Conservation (phyloP, 2,329 filamentous ascomycete species). For the Beauveria varroae region DNA sequence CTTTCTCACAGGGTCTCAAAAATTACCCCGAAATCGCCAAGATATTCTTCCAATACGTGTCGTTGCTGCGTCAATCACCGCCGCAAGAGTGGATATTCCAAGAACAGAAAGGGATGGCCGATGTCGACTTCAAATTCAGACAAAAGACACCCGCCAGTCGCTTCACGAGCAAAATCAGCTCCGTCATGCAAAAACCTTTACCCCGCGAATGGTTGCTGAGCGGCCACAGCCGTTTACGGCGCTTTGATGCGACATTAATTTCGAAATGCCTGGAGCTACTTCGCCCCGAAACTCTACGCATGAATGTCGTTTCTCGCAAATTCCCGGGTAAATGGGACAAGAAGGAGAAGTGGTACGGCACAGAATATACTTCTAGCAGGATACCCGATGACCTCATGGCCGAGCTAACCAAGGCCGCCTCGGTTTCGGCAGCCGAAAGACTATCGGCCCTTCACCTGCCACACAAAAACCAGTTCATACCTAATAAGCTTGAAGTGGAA, state of each 20-base stretch:
- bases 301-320: conserved; percentile 75
- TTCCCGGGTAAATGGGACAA: conserved; percentile 77
- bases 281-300: conserved; percentile 80
- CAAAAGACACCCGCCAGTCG: conserved; percentile 85
- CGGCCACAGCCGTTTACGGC: conserved; percentile 65
- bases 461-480: conserved; percentile 92
- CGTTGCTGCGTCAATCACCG: conserved; percentile 69
- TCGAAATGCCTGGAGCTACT: conserved; percentile 65
- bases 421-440: conserved; percentile 49
- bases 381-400: conserved; percentile 69
- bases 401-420: conserved; percentile 58
- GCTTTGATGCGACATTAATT: conserved; percentile 74
- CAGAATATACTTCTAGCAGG: conserved; percentile 78
- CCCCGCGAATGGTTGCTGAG: conserved; percentile 85
- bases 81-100: conserved; percentile 92
- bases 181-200: conserved; percentile 84
- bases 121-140: conserved; percentile 91
- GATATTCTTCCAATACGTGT: conserved; percentile 84
- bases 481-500: conserved; percentile 85
- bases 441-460: conserved; percentile 73
- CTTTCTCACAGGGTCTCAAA: conserved; percentile 51
- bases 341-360: conserved; percentile 97
- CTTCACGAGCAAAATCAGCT: conserved; percentile 78
- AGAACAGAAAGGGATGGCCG: conserved; percentile 81
- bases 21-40: conserved; percentile 78